Evolutionary conservation across 2,329 filamentous ascomycete genomes (phyloP), one percentile per base, ranked within the genome.

Genomic region (Fusarium oligoseptatum): DNA sequence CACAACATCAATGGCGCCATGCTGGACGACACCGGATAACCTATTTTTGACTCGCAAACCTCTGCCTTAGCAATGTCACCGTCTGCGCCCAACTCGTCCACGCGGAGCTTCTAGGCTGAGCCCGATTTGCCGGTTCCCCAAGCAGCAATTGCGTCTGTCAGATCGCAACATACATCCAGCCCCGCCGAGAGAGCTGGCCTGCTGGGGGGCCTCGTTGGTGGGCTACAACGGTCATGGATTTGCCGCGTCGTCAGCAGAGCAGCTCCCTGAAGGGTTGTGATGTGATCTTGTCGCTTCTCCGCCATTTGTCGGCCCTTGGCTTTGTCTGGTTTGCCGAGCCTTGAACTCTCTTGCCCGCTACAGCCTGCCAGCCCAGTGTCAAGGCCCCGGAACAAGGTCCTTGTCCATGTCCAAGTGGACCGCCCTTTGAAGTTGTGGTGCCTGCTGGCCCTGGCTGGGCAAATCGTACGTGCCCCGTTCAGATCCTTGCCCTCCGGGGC

Each of bases 1-100:
- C 72, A 75, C 66, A 67, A 50, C 72, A 75, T 74, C 72, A 64
- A 67, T 75, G 72, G 69, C 72, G 62, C 50, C 36, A 43, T 67
- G 32, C 20, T 60, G 45, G 24, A 50, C 43, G 36, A 48, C 58
- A 56, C 60, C 10, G 24, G 50, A 58, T 67, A 29, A 20, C 56
- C 61, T 67, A 70, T 75, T 67, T 60, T 67, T 74, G 66, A 63
- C 41, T n/a, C 14, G 57, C 34, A 22, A 55, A 45, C n/a, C 45
- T 56, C 10, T 37, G 36, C 62, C 37, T 64, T 37, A 32, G 29
- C 62, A 50, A 64, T 73, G 65, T 70, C 62, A 76, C 67, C 60
- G 36, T 68, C 57, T 64, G 58, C 56, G 48, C 74, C 70, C 67
- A 58, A 70, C 66, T 73, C 67, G 61, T 50, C 69, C 34, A 37